These are phyloP conservation scores for Taiozyma onychis DNA, from an alignment of 1,139 yeast genomes.

Conservation along the genomic window DNA sequence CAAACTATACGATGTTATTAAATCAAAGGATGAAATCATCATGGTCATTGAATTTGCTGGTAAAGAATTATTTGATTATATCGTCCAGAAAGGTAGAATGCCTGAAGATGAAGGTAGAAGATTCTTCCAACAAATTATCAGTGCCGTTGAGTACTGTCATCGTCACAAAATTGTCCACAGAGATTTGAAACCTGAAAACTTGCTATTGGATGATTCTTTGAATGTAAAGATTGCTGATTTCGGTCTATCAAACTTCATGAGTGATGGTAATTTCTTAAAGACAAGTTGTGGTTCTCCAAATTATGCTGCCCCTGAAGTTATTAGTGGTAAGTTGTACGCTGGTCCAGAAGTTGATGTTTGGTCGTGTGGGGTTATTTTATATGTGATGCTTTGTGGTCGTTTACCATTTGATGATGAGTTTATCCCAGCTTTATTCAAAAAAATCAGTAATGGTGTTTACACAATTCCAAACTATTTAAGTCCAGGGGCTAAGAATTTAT, in stretches of 20 bases:
- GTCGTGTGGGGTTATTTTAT: constrained; percentile 95
- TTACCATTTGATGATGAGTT: constrained; percentile 97
- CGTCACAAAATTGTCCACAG: constrained; percentile 96
- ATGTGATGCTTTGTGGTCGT: constrained; percentile 96
- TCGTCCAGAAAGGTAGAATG: constrained; percentile 94
- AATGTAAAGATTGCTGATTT: constrained; percentile 97
- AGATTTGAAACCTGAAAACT: constrained; percentile 92
- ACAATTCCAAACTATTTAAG: constrained; percentile 87
- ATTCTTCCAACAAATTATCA: constrained; percentile 94
- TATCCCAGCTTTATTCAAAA: constrained; percentile 92
- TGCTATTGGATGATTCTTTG: constrained; percentile 81
- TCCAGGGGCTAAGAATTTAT: constrained; percentile 78
- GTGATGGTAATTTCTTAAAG: constrained; percentile 93
- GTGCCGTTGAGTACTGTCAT: constrained; percentile 98
- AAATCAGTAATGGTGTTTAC: constrained; percentile 92
- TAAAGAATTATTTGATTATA: constrained; percentile 90
- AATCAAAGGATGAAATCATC: constrained; percentile 91
- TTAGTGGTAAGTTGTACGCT: constrained; percentile 91
- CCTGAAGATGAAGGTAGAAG: constrained; percentile 90
- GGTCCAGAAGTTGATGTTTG: constrained; percentile 99
- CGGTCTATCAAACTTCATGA: constrained; percentile 94
- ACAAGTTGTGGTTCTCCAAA: constrained; percentile 97
- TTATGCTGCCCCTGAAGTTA: constrained; percentile 98
- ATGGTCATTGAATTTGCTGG: constrained; percentile 99
- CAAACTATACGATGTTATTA: constrained; percentile 92